Evolutionary conservation across 2,329 filamentous ascomycete species (phyloP), one percentile per base, ranked within the genome.

Genomic region (Fusarium sp.): DNA sequence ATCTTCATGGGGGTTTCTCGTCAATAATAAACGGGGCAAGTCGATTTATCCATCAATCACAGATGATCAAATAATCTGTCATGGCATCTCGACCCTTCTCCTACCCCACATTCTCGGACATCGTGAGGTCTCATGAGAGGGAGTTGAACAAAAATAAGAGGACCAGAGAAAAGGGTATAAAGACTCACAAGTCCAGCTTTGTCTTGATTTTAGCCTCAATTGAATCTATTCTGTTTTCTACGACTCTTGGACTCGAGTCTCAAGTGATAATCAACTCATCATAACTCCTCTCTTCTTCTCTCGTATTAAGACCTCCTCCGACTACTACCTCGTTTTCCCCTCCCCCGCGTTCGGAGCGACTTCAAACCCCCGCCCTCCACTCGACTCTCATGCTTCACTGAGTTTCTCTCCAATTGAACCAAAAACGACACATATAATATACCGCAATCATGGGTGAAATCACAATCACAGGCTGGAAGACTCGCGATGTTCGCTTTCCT

Each of bases 401-500:
- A 48, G 46, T 11, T 21, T 21, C 46, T 30, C 40, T n/a, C 12
- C 10, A 37, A 37, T 37, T 37, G 18, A 27, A 12, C 45, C 54
- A 66, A 45, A 42, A 30, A 42, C 34, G 46, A 51, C 40, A 30
- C 30, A 45, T 41, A 58, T 48, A 21, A 45, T 40, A 61, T 47
- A 58, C 34, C 23, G 37, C 40, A 68, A 68, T 34, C 43, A 74
- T 74, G 71, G 45, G 72, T 60, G 87, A 90, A 73, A 85, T 93
- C 75, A 92, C 88, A 62, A 92, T 93, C 77, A 93, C 90, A 57
- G 88, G 89, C 68, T 93, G 89, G 84, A 84, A 82, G 71, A 92
- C 90, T 63, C 86, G 90, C 77, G 91, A 93, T 82, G 90, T 93
- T 78, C 89, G 91, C 73, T 93, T 93, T 79, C 91, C 91, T 80